Conservation (phyloP, 257 asterid species). For the Handroanthus guayacan region DNA sequence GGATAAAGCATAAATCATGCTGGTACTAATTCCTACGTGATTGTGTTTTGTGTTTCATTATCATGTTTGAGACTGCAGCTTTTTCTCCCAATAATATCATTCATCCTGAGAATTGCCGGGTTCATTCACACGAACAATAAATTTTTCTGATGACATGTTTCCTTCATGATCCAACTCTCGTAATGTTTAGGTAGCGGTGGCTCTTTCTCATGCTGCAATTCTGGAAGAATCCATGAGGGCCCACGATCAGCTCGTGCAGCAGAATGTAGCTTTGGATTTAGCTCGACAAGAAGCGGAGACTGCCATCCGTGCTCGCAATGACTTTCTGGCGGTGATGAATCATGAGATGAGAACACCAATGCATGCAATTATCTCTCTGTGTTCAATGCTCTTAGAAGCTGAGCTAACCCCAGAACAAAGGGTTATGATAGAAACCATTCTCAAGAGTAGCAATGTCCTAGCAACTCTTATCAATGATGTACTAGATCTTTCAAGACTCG, state of each 20-base stretch:
- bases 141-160: background rate
- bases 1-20: too few species aligned
- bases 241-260: conserved; percentile 74
- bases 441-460: conserved; percentile 73
- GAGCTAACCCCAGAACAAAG: conserved; percentile 74
- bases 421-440: conserved; percentile 71
- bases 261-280: conserved; percentile 64
- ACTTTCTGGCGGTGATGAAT: conserved; percentile 77
- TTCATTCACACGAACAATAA: background rate
- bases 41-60: too few species aligned
- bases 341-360: conserved; percentile 87
- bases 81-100: too few species aligned
- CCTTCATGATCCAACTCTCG: conserved; percentile 5
- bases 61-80: too few species aligned
- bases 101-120: background rate
- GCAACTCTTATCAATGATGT: conserved; percentile 75
- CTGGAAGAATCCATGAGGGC: conserved; percentile 76
- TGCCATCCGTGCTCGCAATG: conserved; percentile 70
- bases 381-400: conserved; percentile 76
- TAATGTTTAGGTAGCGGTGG: conserved; percentile 73
- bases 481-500: conserved; percentile 74
- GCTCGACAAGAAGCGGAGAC: conserved; percentile 71
- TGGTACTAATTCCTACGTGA: too few species aligned
- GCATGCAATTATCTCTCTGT: conserved; percentile 70
- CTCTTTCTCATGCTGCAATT: conserved; percentile 88